A percentile compares a stretch with the other conserved stretches of the same genome.
phyloP scores from a whole-genome alignment of 441 rosid genomes.

The Viola pubescens region DNA sequence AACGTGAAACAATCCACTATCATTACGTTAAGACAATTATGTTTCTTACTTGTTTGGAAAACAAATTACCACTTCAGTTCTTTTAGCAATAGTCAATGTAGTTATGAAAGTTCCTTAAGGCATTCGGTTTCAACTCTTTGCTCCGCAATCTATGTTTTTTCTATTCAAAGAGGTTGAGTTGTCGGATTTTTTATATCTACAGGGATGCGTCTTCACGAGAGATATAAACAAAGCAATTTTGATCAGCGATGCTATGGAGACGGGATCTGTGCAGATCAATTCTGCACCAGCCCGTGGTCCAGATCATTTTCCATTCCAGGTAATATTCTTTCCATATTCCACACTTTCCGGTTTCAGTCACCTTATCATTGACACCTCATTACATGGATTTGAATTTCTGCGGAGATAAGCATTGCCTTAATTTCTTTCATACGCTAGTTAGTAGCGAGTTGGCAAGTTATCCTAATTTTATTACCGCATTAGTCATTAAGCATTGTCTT shows the following conservation, averaged over 20 bases:
- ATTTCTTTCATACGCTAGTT: too few species aligned
- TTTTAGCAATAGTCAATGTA: too few species aligned
- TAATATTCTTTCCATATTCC: constrained; percentile 12
- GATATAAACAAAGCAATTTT: constrained; percentile 78
- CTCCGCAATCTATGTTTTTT: not conserved
- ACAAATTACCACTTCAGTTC: not conserved
- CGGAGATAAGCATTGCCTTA: too few species aligned
- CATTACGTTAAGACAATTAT: too few species aligned
- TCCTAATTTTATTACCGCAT: too few species aligned
- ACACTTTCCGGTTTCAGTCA: not conserved
- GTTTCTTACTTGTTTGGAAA: too few species aligned
- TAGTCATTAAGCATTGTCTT: too few species aligned
- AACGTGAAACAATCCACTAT: too few species aligned
- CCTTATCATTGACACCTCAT: too few species aligned
- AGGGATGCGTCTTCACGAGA: constrained; percentile 85
- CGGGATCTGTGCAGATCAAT: constrained; percentile 87
- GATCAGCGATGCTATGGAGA: constrained; percentile 89
- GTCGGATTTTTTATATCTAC: not conserved
- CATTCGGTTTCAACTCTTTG: not conserved
- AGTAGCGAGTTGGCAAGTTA: too few species aligned
- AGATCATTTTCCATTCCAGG: constrained; percentile 95
- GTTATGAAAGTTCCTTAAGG: too few species aligned
- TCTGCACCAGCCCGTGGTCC: constrained; percentile 99
- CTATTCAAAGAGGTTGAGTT: not conserved
- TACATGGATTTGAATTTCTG: too few species aligned